Conservation (phyloP, 73 alveolate species). For the Paramecium tetraurelia region DNA sequence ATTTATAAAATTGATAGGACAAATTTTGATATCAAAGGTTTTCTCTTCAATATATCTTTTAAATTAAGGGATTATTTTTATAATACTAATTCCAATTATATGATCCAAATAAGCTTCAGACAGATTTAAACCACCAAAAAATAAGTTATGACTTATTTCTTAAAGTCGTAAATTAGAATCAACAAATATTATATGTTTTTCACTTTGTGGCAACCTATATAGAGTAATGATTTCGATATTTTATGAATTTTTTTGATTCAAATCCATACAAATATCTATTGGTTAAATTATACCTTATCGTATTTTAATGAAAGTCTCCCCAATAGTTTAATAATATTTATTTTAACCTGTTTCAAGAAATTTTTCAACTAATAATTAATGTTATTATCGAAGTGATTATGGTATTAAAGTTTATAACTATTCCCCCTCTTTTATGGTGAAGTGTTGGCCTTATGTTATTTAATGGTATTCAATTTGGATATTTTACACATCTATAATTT, state of each 20-base stretch:
- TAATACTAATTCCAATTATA: not conserved
- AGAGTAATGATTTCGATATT: not conserved
- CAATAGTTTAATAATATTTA: not conserved
- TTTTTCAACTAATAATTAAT: not conserved
- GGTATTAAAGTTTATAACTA: not conserved
- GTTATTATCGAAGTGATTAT: not conserved
- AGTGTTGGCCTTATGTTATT: not conserved
- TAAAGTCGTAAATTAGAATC: not conserved
- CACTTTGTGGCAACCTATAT: not conserved
- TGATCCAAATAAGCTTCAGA: not conserved
- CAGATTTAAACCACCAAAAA: not conserved
- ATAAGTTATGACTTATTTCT: not conserved
- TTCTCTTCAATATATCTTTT: not conserved
- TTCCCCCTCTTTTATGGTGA: not conserved
- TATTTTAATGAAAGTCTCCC: not conserved
- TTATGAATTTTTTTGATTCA: not conserved
- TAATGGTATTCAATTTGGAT: not conserved
- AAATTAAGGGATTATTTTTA: not conserved
- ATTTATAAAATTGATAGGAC: not conserved
- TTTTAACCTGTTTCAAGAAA: not conserved
- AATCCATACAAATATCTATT: conserved; percentile 18
- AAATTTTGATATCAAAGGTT: not conserved
- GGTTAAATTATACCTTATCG: not conserved
- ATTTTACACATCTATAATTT: not conserved
- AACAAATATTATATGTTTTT: not conserved